Evolutionary conservation across 331 rosid species (phyloP).

Genomic region (Telfairia occidentalis): DNA sequence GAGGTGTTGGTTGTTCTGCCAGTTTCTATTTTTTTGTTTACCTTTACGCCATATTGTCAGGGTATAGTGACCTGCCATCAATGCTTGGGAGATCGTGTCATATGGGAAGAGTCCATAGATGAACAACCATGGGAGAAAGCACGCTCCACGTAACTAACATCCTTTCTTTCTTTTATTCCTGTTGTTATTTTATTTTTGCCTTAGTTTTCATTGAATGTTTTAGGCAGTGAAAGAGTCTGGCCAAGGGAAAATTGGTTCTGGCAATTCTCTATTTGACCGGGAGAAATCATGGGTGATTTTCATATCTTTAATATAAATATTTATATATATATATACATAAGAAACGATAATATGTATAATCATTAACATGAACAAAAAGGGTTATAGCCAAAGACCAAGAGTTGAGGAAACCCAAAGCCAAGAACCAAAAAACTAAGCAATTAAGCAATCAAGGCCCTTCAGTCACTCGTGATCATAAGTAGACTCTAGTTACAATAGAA

Average conservation of each 20-base stretch:
- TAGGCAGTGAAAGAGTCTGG: background rate
- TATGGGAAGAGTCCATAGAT: conserved; percentile 94
- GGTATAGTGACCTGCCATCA: conserved; percentile 80
- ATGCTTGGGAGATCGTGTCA: conserved; percentile 81
- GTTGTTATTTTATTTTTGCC: background rate
- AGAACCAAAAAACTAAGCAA: no score
- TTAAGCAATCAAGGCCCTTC: no score
- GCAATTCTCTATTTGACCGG: background rate
- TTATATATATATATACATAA: no score
- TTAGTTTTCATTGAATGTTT: background rate
- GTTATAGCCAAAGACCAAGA: no score
- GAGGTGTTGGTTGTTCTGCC: background rate
- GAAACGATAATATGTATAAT: no score
- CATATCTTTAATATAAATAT: no score
- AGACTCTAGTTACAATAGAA: no score
- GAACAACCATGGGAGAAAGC: conserved; percentile 94
- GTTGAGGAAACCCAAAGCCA: no score
- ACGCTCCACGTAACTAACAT: conserved; percentile 46
- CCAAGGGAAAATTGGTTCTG: background rate
- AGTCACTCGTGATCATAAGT: no score
- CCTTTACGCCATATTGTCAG: conserved; percentile 25
- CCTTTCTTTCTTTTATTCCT: background rate
- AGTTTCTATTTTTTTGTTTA: background rate
- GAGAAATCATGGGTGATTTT: background rate
- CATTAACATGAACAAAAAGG: no score